Base-by-base conservation (phyloP, 352 stramenopile genomes). In the Plasmopara viticola region DNA sequence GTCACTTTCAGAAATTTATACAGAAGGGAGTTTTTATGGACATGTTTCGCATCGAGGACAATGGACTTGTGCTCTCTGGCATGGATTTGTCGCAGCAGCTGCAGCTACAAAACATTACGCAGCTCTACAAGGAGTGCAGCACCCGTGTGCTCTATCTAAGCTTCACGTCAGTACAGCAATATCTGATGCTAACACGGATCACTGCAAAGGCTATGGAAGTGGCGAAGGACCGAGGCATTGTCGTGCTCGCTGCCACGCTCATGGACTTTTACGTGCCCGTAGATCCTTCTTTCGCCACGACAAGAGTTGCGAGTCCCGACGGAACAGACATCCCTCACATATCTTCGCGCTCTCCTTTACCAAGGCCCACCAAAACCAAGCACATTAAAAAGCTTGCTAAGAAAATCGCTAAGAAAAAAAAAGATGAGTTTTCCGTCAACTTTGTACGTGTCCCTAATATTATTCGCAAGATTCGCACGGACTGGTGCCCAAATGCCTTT, bases 161-260 rank as follows among this genome's bases (percentile, higher is more conserved):
- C 56, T 93, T 93, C 50, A 77, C 77, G 7, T 86, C 70, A 0
- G 80, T 93, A 52, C 83, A 93, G 68, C 83, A 93, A 53, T 93
- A 93, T 45, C 49, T 93, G 40, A 74, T 84, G 58, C 64, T 87
- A 31, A 66, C 87, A 40, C 74, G 76, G 7, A 55, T 93, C 15
- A 64, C 83, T 7, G 62, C 83, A 9, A 59, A 77, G 44, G 74
- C 74, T 9, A 72, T 93, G 43, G 53, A 78, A 37, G 62, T 58
- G 5, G 78, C 74, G 12, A 82, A 82, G 43, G 75, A 80, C 39
- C 78, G 78, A 35, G 78, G 58, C 6, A 75, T 93, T 39, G 72
- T 90, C 40, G 66, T 93, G 53, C 56, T 93, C 9, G 81, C 78
- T 0, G 83, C 80, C 6, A 89, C 74, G 5, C 76, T 93, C 44